Percentiles rank a stretch among this genome's conserved stretches.
Evolutionary conservation across 2,329 filamentous ascomycete species (phyloP).

Genomic region (Aspergillus sp.): DNA sequence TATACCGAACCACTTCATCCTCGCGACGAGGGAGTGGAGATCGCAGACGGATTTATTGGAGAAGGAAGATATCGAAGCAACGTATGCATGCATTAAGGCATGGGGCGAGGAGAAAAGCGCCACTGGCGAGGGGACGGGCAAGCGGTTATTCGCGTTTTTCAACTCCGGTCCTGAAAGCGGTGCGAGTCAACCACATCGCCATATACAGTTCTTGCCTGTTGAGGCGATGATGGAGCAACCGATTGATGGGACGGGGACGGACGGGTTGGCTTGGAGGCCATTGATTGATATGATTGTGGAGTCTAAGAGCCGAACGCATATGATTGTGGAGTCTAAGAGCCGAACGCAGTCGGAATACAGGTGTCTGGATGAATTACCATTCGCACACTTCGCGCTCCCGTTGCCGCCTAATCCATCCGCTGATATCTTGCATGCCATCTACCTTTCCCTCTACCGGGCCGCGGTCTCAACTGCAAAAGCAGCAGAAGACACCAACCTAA

Average conservation of each 20-base stretch:
- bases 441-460: conserved; percentile 35
- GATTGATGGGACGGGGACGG: conserved; percentile 10
- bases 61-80: conserved; percentile 33
- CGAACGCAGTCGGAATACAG: conserved; percentile 14
- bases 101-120: conserved; percentile 23
- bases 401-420: conserved; percentile 36
- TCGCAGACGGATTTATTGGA: conserved; percentile 39
- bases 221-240: conserved; percentile 33
- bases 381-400: conserved; percentile 41
- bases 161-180: conserved; percentile 43
- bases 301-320: conserved; percentile 4
- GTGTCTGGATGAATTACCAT: conserved; percentile 35
- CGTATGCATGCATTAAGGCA: conserved; percentile 34
- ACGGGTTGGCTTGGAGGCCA: conserved; percentile 35
- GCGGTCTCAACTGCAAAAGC: conserved; percentile 21
- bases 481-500: conserved; percentile 13
- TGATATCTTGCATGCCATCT: conserved; percentile 28
- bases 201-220: conserved; percentile 42
- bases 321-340: conserved; percentile 6
- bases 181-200: conserved; percentile 41
- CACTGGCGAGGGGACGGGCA: conserved; percentile 4
- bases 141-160: conserved; percentile 41
- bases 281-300: conserved; percentile 36
- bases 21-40: conserved; percentile 39
- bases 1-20: conserved; percentile 43